Evolutionary conservation across 345 rosid genomes (phyloP), one percentile per base, ranked within the genome.

Genomic region (Brassica incana): DNA sequence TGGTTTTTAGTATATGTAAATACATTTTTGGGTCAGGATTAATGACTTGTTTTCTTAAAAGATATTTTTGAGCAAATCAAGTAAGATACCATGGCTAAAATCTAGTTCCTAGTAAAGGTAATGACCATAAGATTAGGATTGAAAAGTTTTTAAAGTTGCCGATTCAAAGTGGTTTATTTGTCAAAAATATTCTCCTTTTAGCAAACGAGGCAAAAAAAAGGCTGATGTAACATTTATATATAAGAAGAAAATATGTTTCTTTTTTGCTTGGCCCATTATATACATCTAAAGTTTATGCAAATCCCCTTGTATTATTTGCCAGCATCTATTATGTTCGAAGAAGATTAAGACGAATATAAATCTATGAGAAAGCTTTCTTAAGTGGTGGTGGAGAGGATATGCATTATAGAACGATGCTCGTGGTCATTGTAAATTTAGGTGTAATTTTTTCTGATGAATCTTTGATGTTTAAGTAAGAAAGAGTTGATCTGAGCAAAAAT

Each of bases 141-240:
- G 10, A 16, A 23, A 48, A 54, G 33, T 69, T 35, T 69, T 0
- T 2, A 15, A 74, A 62, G 60, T 68, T 61, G 71, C 75, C 25
- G 60, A 54, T 18, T 80, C 83, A 74, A 68, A 75, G 62, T 75
- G 32, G 72, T 62, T 80, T 27, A n/a, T 10, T 67, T 73, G 69
- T 72, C 73, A 67, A 67, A 33, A 54, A 43, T 67, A 14, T 30
- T 78, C 73, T 78, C 16, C 48, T 63, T 18, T 11, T 74, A 30
- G 52, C 32, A 65, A 74, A 74, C 52, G 18, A 74, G 63, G 58
- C 3, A 25, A 12, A 27, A 54, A 14, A 40, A 60, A 43, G 7
- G 11, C 16, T 73, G 15, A n/a, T 6, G 7, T 71, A 36, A 7
- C 8, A 35, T 59, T 54, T 65, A 25, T 36, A 36, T 71, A 35